Evolutionary conservation across 2,329 filamentous ascomycete genomes (phyloP).

Genomic region (Colletotrichum nymphaeae): DNA sequence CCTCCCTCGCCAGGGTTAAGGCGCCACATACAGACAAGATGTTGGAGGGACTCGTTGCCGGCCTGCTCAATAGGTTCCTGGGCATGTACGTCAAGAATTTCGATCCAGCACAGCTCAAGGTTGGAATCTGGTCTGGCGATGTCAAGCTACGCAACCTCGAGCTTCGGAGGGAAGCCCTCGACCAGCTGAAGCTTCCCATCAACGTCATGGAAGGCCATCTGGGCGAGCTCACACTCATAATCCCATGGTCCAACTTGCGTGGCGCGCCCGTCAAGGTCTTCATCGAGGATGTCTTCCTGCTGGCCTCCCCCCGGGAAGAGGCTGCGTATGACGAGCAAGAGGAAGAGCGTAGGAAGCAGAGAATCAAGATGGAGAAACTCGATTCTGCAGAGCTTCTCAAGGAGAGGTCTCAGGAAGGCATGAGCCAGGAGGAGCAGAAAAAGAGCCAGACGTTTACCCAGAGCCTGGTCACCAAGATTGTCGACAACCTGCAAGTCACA

Average conservation of each 20-base stretch:
- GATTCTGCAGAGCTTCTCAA: conserved; percentile 96
- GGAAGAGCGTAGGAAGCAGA: conserved; percentile 85
- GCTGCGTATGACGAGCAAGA: conserved; percentile 93
- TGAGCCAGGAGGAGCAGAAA: conserved; percentile 95
- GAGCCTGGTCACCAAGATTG: conserved; percentile 93
- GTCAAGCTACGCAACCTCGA: conserved; percentile 95
- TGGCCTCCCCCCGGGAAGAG: conserved; percentile 96
- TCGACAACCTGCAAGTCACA: conserved; percentile 97
- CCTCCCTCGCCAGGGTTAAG: conserved; percentile 74
- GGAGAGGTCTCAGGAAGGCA: conserved; percentile 89
- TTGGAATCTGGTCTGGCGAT: conserved; percentile 99
- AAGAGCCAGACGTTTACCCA: conserved; percentile 98
- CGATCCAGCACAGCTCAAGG: conserved; percentile 96
- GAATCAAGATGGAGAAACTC: conserved; percentile 98
- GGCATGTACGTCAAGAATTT: conserved; percentile 99
- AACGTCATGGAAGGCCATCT: conserved; percentile 97
- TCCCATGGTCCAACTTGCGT: conserved; percentile 97
- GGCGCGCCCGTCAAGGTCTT: conserved; percentile 94
- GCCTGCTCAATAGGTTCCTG: conserved; percentile 97
- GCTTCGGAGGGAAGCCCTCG: conserved; percentile 91
- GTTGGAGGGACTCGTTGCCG: conserved; percentile 97
- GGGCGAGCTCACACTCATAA: conserved; percentile 89
- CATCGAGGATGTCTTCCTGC: conserved; percentile 95
- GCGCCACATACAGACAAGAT: conserved; percentile 72
- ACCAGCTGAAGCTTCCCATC: conserved; percentile 95